A percentile compares a stretch with the other conserved stretches of the same genome.
Evolutionary conservation across 2,329 filamentous ascomycete genomes (phyloP).

Genomic region (Cryphonectria naterciae): DNA sequence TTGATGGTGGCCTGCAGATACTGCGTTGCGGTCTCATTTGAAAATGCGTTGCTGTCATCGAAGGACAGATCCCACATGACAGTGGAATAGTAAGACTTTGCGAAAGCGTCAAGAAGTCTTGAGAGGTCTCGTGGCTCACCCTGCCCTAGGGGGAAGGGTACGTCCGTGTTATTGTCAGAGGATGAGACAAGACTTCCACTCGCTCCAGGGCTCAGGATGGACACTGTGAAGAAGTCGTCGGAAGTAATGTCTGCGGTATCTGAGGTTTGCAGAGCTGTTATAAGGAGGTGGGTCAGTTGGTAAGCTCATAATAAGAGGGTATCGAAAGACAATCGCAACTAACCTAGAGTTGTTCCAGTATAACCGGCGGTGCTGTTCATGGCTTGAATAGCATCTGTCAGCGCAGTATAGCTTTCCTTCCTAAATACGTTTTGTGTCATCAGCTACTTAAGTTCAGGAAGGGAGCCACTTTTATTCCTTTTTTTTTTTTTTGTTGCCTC

Average conservation of each 20-base stretch:
- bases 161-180: background rate
- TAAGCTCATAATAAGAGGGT: background rate
- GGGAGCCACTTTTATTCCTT: too few relatives aligned
- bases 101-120: constrained; percentile 19
- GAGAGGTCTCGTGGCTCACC: constrained; percentile 9
- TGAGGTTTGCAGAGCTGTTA: constrained; percentile 5
- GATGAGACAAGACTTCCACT: constrained; percentile 17
- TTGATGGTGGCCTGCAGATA: constrained; percentile 15
- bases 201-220: constrained; percentile 15
- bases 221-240: constrained; percentile 21
- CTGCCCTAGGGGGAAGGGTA: constrained; percentile 13
- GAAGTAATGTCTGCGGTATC: constrained; percentile 13
- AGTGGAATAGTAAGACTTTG: constrained; percentile 22
- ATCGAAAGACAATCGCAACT: background rate
- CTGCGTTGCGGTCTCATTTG: background rate
- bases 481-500: background rate
- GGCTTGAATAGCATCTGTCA: constrained; percentile 14
- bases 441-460: background rate
- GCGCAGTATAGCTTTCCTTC: constrained; percentile 12
- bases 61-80: constrained; percentile 26
- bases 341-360: constrained; percentile 21
- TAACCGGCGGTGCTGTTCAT: constrained; percentile 19
- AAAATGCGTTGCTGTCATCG: constrained; percentile 16
- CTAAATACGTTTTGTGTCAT: background rate
- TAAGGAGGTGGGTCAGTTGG: background rate